A percentile compares a stretch with the other conserved stretches of the same genome.
These are phyloP conservation scores for Boletus rufocinnamomeus DNA, from an alignment of 768 basidiomycete species.

Conservation along the genomic window DNA sequence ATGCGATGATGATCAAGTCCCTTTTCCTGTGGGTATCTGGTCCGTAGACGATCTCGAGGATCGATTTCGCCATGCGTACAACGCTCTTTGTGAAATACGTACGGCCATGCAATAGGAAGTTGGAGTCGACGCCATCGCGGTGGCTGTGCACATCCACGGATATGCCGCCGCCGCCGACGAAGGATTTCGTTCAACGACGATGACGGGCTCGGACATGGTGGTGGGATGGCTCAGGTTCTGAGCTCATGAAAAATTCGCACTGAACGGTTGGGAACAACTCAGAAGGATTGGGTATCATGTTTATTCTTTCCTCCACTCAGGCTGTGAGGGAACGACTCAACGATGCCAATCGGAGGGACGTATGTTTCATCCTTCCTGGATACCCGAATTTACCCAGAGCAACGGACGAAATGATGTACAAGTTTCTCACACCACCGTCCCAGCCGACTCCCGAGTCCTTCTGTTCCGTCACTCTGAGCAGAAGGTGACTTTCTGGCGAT, in stretches of 20 bases:
- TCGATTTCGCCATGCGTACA: conserved; percentile 16
- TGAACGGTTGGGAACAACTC: background rate
- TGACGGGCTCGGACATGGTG: conserved; percentile 22
- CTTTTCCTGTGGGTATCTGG: conserved; percentile 16
- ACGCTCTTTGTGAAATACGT: conserved; percentile 14
- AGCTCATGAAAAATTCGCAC: background rate
- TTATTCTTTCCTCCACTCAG: too few relatives aligned
- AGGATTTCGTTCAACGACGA: conserved; percentile 8
- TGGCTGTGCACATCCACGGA: conserved; percentile 29
- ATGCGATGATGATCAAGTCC: conserved; percentile 32
- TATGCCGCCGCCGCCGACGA: conserved; percentile 35
- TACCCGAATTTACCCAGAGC: too few relatives aligned
- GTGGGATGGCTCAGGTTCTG: background rate
- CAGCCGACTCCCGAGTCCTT: too few relatives aligned
- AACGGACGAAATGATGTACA: background rate
- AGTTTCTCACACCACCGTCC: background rate
- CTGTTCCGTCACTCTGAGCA: too few relatives aligned
- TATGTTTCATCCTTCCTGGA: background rate
- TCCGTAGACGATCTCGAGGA: conserved; percentile 26
- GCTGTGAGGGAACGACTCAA: too few relatives aligned
- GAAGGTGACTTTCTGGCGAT: too few relatives aligned
- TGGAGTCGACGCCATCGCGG: conserved; percentile 11
- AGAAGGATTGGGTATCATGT: too few relatives aligned
- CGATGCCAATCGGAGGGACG: too few relatives aligned
- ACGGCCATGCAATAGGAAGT: conserved; percentile 32